Percentiles rank a stretch among this genome's conserved stretches.
phyloP scores from a whole-genome alignment of 768 basidiomycete species.

The Lactarius indigo region DNA sequence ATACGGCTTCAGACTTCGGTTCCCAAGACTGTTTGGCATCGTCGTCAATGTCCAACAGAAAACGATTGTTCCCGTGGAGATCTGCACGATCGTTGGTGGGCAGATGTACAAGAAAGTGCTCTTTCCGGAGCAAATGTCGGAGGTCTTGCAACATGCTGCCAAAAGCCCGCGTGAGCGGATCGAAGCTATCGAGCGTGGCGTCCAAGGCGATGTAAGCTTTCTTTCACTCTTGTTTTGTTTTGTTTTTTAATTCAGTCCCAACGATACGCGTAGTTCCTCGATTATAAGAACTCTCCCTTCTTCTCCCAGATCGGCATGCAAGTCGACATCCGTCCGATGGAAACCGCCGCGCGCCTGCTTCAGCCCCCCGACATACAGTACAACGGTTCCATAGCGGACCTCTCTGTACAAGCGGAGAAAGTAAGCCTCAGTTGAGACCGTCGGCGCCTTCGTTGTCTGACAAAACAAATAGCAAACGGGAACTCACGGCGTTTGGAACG shows the following conservation, averaged over 20 bases:
- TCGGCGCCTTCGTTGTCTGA: not conserved
- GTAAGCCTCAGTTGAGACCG: not conserved
- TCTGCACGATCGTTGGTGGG: constrained; percentile 23
- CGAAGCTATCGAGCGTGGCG: constrained; percentile 16
- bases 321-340: constrained; percentile 15
- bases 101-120: constrained; percentile 25
- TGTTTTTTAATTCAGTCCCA: not conserved
- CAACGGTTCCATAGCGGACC: constrained; percentile 2
- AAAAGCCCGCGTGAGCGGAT: constrained; percentile 19
- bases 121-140: constrained; percentile 15
- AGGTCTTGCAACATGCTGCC: constrained; percentile 19
- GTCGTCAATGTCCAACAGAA: constrained; percentile 14
- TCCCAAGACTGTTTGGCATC: constrained; percentile 19
- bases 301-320: constrained; percentile 22
- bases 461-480: constrained; percentile 2
- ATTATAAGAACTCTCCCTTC: constrained; percentile 22
- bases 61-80: constrained; percentile 20
- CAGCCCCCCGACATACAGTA: constrained; percentile 22
- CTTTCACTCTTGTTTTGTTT: not conserved
- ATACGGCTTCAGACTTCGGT: constrained; percentile 14
- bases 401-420: constrained; percentile 8
- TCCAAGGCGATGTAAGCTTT: constrained; percentile 17
- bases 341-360: constrained; percentile 17
- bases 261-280: constrained; percentile 18
- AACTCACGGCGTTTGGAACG: constrained; percentile 22